Evolutionary conservation across 805 yeast genomes (phyloP).

Genomic region (Zygosaccharomyces pseudorouxii): DNA sequence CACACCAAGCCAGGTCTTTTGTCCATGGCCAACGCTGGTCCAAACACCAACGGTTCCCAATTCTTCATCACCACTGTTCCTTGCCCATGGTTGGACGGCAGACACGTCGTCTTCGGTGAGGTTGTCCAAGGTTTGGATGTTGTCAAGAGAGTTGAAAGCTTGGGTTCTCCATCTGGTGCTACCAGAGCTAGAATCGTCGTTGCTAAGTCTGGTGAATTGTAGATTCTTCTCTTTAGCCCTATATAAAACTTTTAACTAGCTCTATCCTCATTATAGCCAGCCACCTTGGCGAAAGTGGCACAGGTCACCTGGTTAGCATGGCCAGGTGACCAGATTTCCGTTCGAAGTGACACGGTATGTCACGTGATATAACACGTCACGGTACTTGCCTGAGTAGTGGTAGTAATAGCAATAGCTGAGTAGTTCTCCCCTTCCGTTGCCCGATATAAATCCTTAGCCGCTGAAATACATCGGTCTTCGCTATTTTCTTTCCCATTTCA

Average conservation of each 20-base stretch:
- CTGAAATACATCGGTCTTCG: neutral
- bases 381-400: too few relatives aligned
- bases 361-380: too few relatives aligned
- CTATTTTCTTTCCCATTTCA: neutral
- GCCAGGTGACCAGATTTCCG: too few relatives aligned
- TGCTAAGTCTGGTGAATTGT: slow-evolving; percentile 48
- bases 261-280: too few relatives aligned
- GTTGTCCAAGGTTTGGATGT: slow-evolving; percentile 60
- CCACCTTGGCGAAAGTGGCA: too few relatives aligned
- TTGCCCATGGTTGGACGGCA: slow-evolving; percentile 75
- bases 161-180: slow-evolving; percentile 71
- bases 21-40: slow-evolving; percentile 93
- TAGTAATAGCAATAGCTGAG: neutral
- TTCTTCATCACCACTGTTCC: slow-evolving; percentile 81
- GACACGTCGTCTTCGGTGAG: slow-evolving; percentile 76
- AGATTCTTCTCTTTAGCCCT: slow-evolving; percentile 4
- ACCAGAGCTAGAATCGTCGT: slow-evolving; percentile 63
- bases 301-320: too few relatives aligned
- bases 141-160: slow-evolving; percentile 73
- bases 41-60: slow-evolving; percentile 89
- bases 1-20: slow-evolving; percentile 78
- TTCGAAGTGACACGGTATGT: too few relatives aligned
- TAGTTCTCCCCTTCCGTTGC: neutral
- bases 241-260: slow-evolving; percentile 1
- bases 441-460: too few relatives aligned